phyloP scores from a whole-genome alignment of 2,329 filamentous ascomycete species.

The Arthroderma uncinatum region DNA sequence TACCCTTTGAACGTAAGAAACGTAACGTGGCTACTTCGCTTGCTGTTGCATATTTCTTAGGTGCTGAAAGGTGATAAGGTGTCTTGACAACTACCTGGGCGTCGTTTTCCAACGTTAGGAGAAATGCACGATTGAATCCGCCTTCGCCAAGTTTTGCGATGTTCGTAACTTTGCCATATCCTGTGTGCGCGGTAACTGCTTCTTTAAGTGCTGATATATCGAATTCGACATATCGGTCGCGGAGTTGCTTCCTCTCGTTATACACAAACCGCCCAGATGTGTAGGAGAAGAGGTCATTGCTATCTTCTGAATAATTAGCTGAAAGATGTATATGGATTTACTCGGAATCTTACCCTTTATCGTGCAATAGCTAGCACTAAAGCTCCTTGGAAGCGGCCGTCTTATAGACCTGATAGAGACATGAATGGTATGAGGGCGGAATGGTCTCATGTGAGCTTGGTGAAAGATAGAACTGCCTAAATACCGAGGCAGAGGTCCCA shows the following conservation, averaged over 20 bases:
- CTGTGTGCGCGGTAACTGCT: neutral
- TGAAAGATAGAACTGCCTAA: too few relatives aligned
- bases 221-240: conserved; percentile 11
- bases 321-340: too few relatives aligned
- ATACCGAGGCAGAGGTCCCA: too few relatives aligned
- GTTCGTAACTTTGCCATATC: conserved; percentile 8
- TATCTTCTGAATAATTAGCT: neutral
- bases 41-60: conserved; percentile 17
- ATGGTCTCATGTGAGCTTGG: too few relatives aligned
- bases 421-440: too few relatives aligned
- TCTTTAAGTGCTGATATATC: conserved; percentile 8
- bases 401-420: too few relatives aligned
- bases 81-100: conserved; percentile 18
- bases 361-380: too few relatives aligned
- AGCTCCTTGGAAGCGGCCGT: too few relatives aligned
- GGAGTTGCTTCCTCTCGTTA: conserved; percentile 11
- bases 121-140: conserved; percentile 18
- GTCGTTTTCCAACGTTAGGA: conserved; percentile 19
- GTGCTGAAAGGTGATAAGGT: conserved; percentile 16
- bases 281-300: conserved; percentile 10
- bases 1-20: conserved; percentile 20
- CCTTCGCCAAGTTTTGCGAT: conserved; percentile 19
- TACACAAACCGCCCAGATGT: conserved; percentile 13
- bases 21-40: conserved; percentile 20
- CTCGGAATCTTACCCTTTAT: too few relatives aligned